Evolutionary conservation across 2,329 filamentous ascomycete species (phyloP), one percentile per base, ranked within the genome.

Genomic region (Botrytis cinerea): DNA sequence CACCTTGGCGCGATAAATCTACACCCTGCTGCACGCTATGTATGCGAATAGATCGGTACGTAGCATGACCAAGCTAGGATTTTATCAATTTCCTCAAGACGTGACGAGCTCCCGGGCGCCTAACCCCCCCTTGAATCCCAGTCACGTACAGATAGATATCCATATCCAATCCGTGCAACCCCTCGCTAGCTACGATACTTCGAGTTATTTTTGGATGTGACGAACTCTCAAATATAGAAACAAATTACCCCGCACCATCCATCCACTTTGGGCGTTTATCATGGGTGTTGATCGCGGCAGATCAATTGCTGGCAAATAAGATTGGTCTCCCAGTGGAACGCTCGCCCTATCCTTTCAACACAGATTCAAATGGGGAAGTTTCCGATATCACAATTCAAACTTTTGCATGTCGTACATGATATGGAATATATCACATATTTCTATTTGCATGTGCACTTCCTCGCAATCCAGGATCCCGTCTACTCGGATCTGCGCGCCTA

Each of bases 131-230:
- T 18, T 51, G 1, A 35, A 46, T 63, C 51, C 35, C 22, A n/a
- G 38, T 61, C 32, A 40, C 14, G 16, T 35, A 54, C 51, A 46
- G 14, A 45, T 45, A n/a, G 12, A n/a, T n/a, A 28, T 54, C 51
- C 51, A 61, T 38, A 25, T 7, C 9, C 22, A 25, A 51, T 67
- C 32, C 32, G 63, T 67, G 63, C 63, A 51, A 40, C 40, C 61
- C 38, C 40, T 45, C 25, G 22, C 32, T 2, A 28, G 28, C 28
- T 28, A 28, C 28, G 28, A 6, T 8, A 46, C 22, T 14, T 10
- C 45, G 14, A 51, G 46, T 38, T 67, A 67, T 67, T 67, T 67
- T 51, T n/a, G 22, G 63, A 67, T 67, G 63, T 67, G 63, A 67
- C 14, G 63, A 67, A 67, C 22, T 28, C 10, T 66, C 28, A 66